phyloP scores from a whole-genome alignment of 106 monocot genomes.

The Acorus calamus region DNA sequence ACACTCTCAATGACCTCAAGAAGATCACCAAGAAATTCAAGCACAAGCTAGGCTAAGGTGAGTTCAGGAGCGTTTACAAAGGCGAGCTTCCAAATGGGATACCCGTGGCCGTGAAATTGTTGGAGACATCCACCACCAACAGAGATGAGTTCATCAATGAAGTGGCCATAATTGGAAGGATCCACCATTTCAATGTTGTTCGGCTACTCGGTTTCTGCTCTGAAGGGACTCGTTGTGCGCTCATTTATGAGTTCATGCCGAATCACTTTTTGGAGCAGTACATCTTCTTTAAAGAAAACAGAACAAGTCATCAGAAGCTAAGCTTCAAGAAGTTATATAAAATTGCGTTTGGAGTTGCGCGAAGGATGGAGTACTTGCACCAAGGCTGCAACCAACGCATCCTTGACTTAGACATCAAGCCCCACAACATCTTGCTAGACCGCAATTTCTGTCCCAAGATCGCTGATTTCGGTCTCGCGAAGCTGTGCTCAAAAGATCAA shows the following conservation, averaged over 20 bases:
- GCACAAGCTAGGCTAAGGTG: no score
- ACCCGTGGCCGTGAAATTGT: no score
- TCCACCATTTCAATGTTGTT: conserved; percentile 44
- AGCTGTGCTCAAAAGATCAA: conserved; percentile 25
- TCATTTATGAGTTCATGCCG: conserved; percentile 47
- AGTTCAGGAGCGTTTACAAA: no score
- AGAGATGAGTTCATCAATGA: no score
- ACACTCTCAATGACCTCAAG: no score
- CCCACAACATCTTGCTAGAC: background rate
- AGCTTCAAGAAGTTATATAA: conserved; percentile 14
- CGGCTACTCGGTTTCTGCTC: conserved; percentile 42
- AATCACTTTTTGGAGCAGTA: conserved; percentile 36
- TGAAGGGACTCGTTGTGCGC: conserved; percentile 20
- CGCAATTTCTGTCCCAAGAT: conserved; percentile 28
- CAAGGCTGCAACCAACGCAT: conserved; percentile 22
- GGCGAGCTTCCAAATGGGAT: no score
- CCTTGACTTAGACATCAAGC: conserved; percentile 30
- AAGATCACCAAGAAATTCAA: no score
- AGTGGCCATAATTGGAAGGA: no score
- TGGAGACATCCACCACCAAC: no score
- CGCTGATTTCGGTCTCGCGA: conserved; percentile 33
- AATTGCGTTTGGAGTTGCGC: conserved; percentile 17
- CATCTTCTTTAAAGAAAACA: conserved; percentile 16
- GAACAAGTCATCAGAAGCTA: background rate
- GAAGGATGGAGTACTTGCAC: conserved; percentile 22